Evolutionary conservation across 1,284 basidiomycete species (phyloP).

Genomic region (Ganoderma lingzhi): DNA sequence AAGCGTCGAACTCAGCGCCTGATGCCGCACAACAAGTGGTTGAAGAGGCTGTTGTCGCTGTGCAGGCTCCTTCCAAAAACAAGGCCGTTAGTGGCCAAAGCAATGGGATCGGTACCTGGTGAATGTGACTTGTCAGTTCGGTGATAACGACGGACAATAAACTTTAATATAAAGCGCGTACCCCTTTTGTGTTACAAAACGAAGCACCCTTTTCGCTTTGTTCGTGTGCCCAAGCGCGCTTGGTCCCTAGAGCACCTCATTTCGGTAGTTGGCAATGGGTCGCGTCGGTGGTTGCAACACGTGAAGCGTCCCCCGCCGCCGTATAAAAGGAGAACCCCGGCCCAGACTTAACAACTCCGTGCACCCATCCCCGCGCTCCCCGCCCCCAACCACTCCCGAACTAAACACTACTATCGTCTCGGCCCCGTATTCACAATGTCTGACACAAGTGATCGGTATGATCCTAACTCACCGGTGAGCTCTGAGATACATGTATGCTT

Average conservation of each 20-base stretch:
- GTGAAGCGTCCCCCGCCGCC: not conserved
- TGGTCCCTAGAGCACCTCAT: not conserved
- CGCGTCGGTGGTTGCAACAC: constrained; percentile 1
- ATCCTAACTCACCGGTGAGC: constrained; percentile 7
- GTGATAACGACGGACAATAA: not conserved
- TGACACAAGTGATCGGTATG: not conserved
- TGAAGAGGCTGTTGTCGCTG: not conserved
- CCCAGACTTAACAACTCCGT: not conserved
- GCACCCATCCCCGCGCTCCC: not conserved
- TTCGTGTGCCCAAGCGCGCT: not conserved
- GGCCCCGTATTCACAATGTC: not conserved
- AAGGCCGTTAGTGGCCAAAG: not conserved
- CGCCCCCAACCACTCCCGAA: not conserved
- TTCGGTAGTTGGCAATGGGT: not conserved
- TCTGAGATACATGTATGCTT: not conserved
- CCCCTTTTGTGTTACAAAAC: not conserved
- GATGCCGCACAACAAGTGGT: too few species aligned
- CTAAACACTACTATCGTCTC: not conserved
- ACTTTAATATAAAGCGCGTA: not conserved
- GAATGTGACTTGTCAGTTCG: not conserved
- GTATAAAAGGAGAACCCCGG: not conserved
- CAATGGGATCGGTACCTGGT: not conserved
- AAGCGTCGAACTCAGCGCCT: too few species aligned
- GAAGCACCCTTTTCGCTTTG: not conserved
- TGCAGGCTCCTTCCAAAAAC: not conserved